phyloP scores from a whole-genome alignment of 2,329 filamentous ascomycete genomes.

The Pseudocercospora eumusae region DNA sequence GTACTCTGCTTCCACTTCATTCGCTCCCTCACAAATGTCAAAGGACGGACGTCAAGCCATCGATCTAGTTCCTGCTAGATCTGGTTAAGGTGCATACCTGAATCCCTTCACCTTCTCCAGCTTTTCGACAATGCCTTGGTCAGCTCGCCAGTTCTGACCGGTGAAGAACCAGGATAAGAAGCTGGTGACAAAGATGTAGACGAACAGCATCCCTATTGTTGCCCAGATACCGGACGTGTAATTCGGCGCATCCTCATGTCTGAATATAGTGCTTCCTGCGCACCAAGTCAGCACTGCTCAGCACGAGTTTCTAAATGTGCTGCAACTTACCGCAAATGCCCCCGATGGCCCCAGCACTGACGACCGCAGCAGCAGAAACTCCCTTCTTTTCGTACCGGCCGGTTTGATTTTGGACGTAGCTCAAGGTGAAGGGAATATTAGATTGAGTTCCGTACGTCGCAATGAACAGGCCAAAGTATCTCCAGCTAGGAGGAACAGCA shows the following conservation, averaged over 20 bases:
- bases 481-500: slow-evolving; percentile 55
- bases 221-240: slow-evolving; percentile 19
- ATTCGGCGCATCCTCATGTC: slow-evolving; percentile 17
- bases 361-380: slow-evolving; percentile 32
- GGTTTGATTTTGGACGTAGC: slow-evolving; percentile 54
- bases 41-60: not conserved
- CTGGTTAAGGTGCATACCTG: slow-evolving; percentile 2
- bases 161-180: slow-evolving; percentile 11
- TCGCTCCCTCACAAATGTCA: not conserved
- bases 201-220: slow-evolving; percentile 12
- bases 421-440: slow-evolving; percentile 70
- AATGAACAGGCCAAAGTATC: slow-evolving; percentile 75
- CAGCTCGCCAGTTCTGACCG: slow-evolving; percentile 3
- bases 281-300: not conserved
- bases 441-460: slow-evolving; percentile 71
- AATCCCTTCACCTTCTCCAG: slow-evolving; percentile 11
- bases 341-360: slow-evolving; percentile 44
- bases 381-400: slow-evolving; percentile 35
- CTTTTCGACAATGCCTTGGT: slow-evolving; percentile 4
- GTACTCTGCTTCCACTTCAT: not conserved
- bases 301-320: not conserved
- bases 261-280: slow-evolving; percentile 9
- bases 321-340: slow-evolving; percentile 9
- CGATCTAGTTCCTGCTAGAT: slow-evolving; percentile 5
- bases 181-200: slow-evolving; percentile 14